Percentiles rank a stretch among this genome's conserved stretches.
These are phyloP conservation scores for Coemansia asiatica DNA, from an alignment of 192 early-diverging fungal genomes.

Conservation along the genomic window DNA sequence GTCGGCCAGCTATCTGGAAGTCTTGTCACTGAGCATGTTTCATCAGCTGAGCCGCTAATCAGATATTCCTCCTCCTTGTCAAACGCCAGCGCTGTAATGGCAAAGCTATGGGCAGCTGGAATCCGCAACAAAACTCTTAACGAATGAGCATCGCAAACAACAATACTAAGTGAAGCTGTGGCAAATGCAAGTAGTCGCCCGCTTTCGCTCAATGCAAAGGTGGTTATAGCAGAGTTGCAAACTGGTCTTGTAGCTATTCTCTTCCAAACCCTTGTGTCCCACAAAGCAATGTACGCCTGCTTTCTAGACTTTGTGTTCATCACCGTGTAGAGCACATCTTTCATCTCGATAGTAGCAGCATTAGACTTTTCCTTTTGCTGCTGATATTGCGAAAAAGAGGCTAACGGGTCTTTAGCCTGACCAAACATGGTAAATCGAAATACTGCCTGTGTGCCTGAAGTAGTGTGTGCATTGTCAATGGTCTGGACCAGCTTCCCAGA, in stretches of 20 bases:
- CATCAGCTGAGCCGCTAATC: conserved; percentile 82
- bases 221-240: conserved; percentile 34
- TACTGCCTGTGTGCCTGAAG: conserved; percentile 25
- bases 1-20: conserved; percentile 60
- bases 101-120: conserved; percentile 73
- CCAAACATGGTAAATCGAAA: conserved; percentile 48
- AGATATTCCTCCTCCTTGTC: conserved; percentile 63
- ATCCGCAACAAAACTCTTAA: conserved; percentile 64
- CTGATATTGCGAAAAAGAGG: not conserved
- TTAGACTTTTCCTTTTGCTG: not conserved
- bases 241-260: conserved; percentile 23
- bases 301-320: conserved; percentile 50
- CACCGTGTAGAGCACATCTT: conserved; percentile 39
- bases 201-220: conserved; percentile 58
- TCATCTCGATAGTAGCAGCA: not conserved
- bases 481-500: conserved; percentile 28
- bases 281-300: conserved; percentile 43
- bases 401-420: conserved; percentile 4
- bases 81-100: conserved; percentile 76
- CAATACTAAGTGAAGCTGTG: conserved; percentile 70
- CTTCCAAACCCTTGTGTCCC: conserved; percentile 37
- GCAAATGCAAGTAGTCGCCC: conserved; percentile 74
- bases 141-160: conserved; percentile 61
- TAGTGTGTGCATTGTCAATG: conserved; percentile 42
- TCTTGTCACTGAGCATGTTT: conserved; percentile 60